These are phyloP conservation scores for Candolleomyces aberdarensis DNA, from an alignment of 768 basidiomycete species.

Conservation along the genomic window DNA sequence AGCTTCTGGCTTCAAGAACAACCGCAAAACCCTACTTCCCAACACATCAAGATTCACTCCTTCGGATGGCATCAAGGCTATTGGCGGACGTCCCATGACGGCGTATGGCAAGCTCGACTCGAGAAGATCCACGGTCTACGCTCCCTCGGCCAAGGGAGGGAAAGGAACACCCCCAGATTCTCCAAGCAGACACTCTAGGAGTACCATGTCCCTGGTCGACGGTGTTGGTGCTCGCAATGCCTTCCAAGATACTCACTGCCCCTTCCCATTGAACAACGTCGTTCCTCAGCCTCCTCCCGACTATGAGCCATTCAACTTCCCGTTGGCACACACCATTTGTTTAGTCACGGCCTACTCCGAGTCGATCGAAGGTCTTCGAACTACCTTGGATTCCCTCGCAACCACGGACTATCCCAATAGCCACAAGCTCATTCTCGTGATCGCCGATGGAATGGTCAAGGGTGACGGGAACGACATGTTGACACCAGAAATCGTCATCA, in stretches of 20 bases:
- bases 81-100: slow-evolving; percentile 54
- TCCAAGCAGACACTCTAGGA: slow-evolving; percentile 71
- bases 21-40: slow-evolving; percentile 61
- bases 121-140: slow-evolving; percentile 54
- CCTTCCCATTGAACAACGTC: slow-evolving; percentile 89
- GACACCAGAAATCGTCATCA: slow-evolving; percentile 90
- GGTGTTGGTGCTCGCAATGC: slow-evolving; percentile 37
- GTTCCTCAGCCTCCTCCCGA: slow-evolving; percentile 91
- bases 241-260: slow-evolving; percentile 73
- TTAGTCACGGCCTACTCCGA: slow-evolving; percentile 99
- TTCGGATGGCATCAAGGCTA: slow-evolving; percentile 54
- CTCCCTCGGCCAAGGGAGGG: slow-evolving; percentile 37
- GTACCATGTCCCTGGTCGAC: slow-evolving; percentile 73
- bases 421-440: slow-evolving; percentile 93
- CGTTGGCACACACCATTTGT: slow-evolving; percentile 89
- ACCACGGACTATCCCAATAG: slow-evolving; percentile 99
- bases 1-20: slow-evolving; percentile 59
- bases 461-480: slow-evolving; percentile 86
- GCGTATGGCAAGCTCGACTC: slow-evolving; percentile 67
- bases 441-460: slow-evolving; percentile 98
- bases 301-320: slow-evolving; percentile 95
- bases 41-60: slow-evolving; percentile 75
- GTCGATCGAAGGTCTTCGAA: slow-evolving; percentile 91
- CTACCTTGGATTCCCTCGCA: slow-evolving; percentile 96
- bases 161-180: slow-evolving; percentile 73